Conservation (phyloP, 2,329 filamentous ascomycete species). For the Mollisiaceae sp. region DNA sequence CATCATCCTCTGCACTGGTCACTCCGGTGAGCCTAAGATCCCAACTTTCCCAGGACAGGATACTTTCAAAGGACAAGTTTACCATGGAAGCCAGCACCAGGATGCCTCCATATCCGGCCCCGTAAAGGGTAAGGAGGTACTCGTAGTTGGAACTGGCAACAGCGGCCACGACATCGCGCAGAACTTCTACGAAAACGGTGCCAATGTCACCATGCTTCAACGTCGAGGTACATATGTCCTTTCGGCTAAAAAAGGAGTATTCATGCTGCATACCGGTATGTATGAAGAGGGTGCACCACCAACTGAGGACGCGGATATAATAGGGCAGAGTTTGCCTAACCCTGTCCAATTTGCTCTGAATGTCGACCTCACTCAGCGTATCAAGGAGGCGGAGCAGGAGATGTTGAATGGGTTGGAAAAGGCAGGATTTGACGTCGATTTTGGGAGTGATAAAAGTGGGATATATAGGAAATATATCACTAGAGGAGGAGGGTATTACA, state of each 20-base stretch:
- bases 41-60: slow-evolving; percentile 35
- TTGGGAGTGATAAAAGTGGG: slow-evolving; percentile 43
- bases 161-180: slow-evolving; percentile 73
- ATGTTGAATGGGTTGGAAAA: slow-evolving; percentile 56
- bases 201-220: slow-evolving; percentile 72
- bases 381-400: slow-evolving; percentile 42
- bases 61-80: slow-evolving; percentile 57
- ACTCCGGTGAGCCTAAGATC: slow-evolving; percentile 63
- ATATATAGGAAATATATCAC: slow-evolving; percentile 60
- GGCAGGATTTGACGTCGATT: slow-evolving; percentile 63
- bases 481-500: slow-evolving; percentile 63
- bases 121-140: slow-evolving; percentile 60
- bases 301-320: slow-evolving; percentile 69
- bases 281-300: slow-evolving; percentile 54
- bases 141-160: slow-evolving; percentile 72
- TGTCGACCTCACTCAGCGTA: slow-evolving; percentile 49
- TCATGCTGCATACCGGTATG: slow-evolving; percentile 33
- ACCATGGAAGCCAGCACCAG: slow-evolving; percentile 65
- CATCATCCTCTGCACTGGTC: slow-evolving; percentile 34
- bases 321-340: slow-evolving; percentile 60
- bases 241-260: slow-evolving; percentile 54
- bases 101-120: slow-evolving; percentile 47
- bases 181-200: slow-evolving; percentile 69
- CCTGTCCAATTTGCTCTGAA: slow-evolving; percentile 66
- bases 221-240: slow-evolving; percentile 69